These are phyloP conservation scores for Dactylis glomerata DNA, from an alignment of 176 grass and related monocot genomes.

Conservation along the genomic window DNA sequence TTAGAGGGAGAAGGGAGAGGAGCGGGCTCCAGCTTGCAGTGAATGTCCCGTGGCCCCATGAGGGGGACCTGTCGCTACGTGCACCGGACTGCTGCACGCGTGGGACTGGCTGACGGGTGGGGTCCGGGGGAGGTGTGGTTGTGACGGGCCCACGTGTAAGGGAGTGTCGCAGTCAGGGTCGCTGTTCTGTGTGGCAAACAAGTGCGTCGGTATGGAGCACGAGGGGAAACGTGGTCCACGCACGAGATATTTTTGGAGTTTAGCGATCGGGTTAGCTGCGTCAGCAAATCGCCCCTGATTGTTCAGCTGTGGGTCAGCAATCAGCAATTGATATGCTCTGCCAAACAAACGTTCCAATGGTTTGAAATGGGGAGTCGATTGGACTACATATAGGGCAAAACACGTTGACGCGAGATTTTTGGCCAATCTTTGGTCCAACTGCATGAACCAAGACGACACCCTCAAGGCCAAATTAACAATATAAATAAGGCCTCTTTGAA, in stretches of 20 bases:
- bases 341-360: not conserved
- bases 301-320: not conserved
- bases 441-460: too few species aligned
- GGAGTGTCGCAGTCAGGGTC: not conserved
- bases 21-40: not conserved
- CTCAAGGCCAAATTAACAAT: too few species aligned
- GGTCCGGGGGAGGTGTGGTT: fast-evolving
- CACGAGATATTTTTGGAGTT: too few species aligned
- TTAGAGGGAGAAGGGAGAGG: not conserved
- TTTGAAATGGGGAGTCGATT: not conserved
- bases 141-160: not conserved
- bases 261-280: too few species aligned
- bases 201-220: not conserved
- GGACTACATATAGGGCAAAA: not conserved
- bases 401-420: too few species aligned
- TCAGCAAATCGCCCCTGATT: too few species aligned
- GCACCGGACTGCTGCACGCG: fast-evolving
- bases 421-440: too few species aligned
- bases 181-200: not conserved
- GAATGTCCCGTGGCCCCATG: not conserved
- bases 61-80: not conserved
- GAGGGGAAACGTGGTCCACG: constrained; percentile 21
- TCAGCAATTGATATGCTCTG: not conserved
- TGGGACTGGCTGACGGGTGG: not conserved
- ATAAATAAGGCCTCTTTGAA: too few species aligned